Base-by-base conservation (phyloP, 352 stramenopile species). In the Globisporangium spinosum region DNA sequence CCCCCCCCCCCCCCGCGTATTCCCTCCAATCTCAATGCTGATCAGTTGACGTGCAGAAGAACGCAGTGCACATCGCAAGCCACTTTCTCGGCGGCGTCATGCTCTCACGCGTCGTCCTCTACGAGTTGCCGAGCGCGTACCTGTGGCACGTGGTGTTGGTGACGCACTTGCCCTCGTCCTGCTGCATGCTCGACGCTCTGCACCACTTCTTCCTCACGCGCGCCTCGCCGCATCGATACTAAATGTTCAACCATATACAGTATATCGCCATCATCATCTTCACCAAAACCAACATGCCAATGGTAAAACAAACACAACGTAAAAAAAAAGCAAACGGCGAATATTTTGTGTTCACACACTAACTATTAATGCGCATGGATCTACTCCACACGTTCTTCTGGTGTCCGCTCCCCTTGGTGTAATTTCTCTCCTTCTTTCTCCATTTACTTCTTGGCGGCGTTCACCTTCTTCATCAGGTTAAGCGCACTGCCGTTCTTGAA, bases 381-480 rank as follows among this genome's bases (percentile, higher is more conserved):
- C 43, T 51, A 51, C 55, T 61, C 55, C 55, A 34, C 15, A 43
- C 27, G 34, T 60, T 38, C 22, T 57, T 66, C 47, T 34, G 59
- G 29, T 34, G 59, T 45, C 38, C 60, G 60, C 43, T 58, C 60
- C 59, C 25, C n/a, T 45, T n/a, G 27, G 27, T 58, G 25, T 27
- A 25, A 61, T 34, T 29, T 27, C 34, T 49, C 29, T 9, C 13
- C 6, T 22, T 34, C 61, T 23, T 9, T 51, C n/a, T 23, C 27
- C 59, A 23, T 27, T 67, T 68, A 67, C 15, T 71, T 65, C 38
- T 71, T 68, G 67, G 67, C 67, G 32, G 82, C 76, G 77, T 93
- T 95, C 74, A 79, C 88, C 79, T 91, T 90, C 87, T 98, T 98
- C 92, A 98, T 98, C 80, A 97, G 74, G 87, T 98, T 98, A 67